Conservation (phyloP, 257 asterid genomes). For the Gentiana dahurica region DNA sequence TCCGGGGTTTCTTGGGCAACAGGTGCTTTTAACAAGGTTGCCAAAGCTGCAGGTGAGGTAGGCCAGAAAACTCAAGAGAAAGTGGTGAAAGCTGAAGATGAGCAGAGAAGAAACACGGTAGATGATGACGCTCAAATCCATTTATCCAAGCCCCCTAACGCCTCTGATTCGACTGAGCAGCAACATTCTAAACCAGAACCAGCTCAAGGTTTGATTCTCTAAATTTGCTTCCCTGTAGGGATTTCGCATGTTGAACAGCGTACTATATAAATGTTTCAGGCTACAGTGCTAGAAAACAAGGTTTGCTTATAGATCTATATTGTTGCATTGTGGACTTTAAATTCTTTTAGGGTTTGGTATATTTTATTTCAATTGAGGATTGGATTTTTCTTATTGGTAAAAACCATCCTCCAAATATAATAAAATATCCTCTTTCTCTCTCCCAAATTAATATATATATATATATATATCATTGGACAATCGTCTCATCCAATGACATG, state of each 20-base stretch:
- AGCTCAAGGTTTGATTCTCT: slow-evolving; percentile 49
- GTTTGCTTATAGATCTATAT: no score
- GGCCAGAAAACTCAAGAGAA: slow-evolving; percentile 36
- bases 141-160: slow-evolving; percentile 71
- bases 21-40: slow-evolving; percentile 25
- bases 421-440: no score
- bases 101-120: slow-evolving; percentile 15
- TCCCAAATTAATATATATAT: no score
- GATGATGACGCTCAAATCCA: slow-evolving; percentile 43
- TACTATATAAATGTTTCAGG: slow-evolving; percentile 15
- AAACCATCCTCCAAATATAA: no score
- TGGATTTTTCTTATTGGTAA: no score
- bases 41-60: slow-evolving; percentile 46
- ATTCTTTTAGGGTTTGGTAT: no score
- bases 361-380: no score
- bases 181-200: slow-evolving; percentile 57
- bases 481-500: no score
- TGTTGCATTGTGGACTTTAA: no score
- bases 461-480: no score
- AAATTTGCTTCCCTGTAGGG: slow-evolving; percentile 14
- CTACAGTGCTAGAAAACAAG: no score
- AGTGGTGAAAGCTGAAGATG: slow-evolving; percentile 35
- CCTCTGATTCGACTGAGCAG: slow-evolving; percentile 38
- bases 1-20: slow-evolving; percentile 49
- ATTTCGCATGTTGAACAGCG: slow-evolving; percentile 21